These are phyloP conservation scores for Blastomyces gilchristii DNA, from an alignment of 2,329 filamentous ascomycete species.

Conservation along the genomic window DNA sequence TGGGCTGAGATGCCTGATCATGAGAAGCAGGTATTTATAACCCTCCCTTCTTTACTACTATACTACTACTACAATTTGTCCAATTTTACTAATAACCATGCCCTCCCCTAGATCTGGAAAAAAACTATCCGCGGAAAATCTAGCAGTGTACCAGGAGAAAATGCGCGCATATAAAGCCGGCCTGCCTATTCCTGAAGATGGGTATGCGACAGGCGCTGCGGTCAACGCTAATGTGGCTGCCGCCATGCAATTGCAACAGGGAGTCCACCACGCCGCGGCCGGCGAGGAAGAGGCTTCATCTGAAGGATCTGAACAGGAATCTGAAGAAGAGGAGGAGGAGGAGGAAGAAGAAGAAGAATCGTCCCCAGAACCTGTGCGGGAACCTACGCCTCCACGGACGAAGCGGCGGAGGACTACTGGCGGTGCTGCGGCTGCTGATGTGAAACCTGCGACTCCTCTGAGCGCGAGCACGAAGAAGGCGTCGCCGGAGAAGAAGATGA, in stretches of 20 bases:
- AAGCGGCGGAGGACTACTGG: conserved; percentile 35
- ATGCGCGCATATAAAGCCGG: conserved; percentile 48
- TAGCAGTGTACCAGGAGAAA: conserved; percentile 47
- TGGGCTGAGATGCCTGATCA: conserved; percentile 67
- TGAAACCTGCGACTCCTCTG: not conserved
- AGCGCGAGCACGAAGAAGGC: conserved; percentile 25
- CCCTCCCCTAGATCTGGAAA: conserved; percentile 39
- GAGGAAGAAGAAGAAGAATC: conserved; percentile 22
- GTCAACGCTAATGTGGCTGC: conserved; percentile 28
- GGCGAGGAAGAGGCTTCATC: conserved; percentile 18
- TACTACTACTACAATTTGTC: not conserved
- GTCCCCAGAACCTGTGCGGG: conserved; percentile 30
- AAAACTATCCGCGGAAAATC: conserved; percentile 46
- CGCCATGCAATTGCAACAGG: conserved; percentile 32
- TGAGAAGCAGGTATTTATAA: conserved; percentile 54
- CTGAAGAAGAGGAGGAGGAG: not conserved
- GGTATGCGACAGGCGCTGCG: conserved; percentile 29
- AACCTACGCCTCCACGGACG: conserved; percentile 33
- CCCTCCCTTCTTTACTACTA: not conserved
- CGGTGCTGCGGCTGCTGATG: not conserved
- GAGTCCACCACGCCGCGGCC: conserved; percentile 28
- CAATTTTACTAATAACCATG: conserved; percentile 1
- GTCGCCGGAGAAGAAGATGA: conserved; percentile 28
- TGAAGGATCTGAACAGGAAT: conserved; percentile 23
- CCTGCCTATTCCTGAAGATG: conserved; percentile 35